Conservation (phyloP, 2,329 filamentous ascomycete genomes). For the Hirsutella rhossiliensis region DNA sequence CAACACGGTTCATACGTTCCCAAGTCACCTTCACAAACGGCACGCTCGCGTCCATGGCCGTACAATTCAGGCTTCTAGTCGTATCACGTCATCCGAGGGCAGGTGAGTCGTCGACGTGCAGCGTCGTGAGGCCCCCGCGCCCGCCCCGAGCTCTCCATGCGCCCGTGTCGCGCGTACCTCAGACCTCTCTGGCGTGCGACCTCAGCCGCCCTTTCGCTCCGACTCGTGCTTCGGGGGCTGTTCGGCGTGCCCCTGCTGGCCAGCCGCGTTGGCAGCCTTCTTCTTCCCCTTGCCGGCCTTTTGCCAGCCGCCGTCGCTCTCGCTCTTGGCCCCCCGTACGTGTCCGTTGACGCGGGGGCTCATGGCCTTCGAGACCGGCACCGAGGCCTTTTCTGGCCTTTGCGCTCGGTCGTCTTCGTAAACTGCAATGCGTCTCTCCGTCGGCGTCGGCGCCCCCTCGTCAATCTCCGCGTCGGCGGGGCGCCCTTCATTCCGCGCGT, state of each 20-base stretch:
- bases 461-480: background rate
- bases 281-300: constrained; percentile 42
- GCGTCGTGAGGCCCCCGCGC: no score
- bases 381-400: constrained; percentile 10
- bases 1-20: no score
- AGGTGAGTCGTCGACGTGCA: no score
- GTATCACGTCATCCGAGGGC: no score
- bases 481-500: constrained; percentile 1
- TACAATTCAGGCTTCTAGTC: no score
- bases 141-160: no score
- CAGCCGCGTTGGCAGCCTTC: constrained; percentile 26
- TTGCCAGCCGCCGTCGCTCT: constrained; percentile 45
- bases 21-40: no score
- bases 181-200: no score
- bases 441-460: background rate
- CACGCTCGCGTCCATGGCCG: no score
- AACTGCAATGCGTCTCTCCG: background rate
- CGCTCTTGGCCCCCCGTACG: constrained; percentile 39
- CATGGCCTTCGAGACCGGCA: constrained; percentile 22
- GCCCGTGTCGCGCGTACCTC: no score
- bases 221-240: constrained; percentile 44
- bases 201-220: constrained; percentile 52
- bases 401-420: constrained; percentile 13
- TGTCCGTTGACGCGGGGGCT: constrained; percentile 39
- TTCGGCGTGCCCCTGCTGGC: constrained; percentile 30